Base-by-base conservation (phyloP, 768 basidiomycete species). In the Hypholoma sublateritium region DNA sequence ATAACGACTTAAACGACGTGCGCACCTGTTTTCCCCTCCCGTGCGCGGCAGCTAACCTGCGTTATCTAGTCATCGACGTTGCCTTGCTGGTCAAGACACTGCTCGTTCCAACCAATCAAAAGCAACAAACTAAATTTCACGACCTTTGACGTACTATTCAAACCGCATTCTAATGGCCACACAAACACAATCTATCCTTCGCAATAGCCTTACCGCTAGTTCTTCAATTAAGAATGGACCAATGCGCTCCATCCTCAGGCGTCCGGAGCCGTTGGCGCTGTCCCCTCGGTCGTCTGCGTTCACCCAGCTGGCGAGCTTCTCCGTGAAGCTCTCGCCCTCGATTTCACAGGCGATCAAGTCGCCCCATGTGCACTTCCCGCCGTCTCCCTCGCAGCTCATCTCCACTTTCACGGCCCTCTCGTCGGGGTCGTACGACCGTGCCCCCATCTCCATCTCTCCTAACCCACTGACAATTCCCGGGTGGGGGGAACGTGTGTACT, bases 281-380 rank as follows among this genome's bases (percentile, higher is more conserved):
- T 73, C 75, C 5, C 74, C 75, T 65, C 70, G 6, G 62, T 70
- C 55, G 50, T 69, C 43, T 13, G 45, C 44, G 19, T 53, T 47
- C 52, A 14, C 28, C 16, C 54, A 63, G 57, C 53, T 43, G 17
- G 63, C 70, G 1, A 72, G 61, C 59, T 74, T 74, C 50, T 72
- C 71, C 19, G 55, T 74, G 35, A 58, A 72, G 37, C 57, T 69
- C 19, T 70, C 73, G 21, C 69, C 74, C 1, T 63, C 67, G 19
- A 51, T 43, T 12, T 61, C 57, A 17, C 45, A 56, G 53, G 59
- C 48, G 24, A 16, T 66, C 35, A 70, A 67, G 52, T 80, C 77
- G 5, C 74, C 78, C 3, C 85, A 82, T 64, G 87, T 89, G 55
- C 86, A 84, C 70, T 89, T 89, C 64, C 84, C 85, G 6, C 80